These are phyloP conservation scores for Ophiognomonia clavigignenti-juglandacearum DNA, from an alignment of 2,329 filamentous ascomycete species.

Conservation along the genomic window DNA sequence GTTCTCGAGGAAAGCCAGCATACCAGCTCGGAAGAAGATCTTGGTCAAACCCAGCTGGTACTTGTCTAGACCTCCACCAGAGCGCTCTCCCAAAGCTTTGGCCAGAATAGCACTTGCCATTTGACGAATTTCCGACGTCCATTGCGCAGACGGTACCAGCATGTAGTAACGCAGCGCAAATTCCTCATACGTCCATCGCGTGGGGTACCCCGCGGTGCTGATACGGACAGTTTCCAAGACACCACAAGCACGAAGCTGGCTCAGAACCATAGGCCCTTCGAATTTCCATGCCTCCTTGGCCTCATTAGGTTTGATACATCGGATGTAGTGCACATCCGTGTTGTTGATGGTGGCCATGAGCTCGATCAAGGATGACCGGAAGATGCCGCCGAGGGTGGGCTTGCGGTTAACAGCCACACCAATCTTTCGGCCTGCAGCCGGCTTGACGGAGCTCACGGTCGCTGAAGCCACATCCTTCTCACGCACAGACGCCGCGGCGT, in stretches of 20 bases:
- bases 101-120: conserved; percentile 92
- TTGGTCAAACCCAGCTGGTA: conserved; percentile 97
- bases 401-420: conserved; percentile 92
- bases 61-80: conserved; percentile 74
- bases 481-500: conserved; percentile 78
- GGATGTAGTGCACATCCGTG: conserved; percentile 97
- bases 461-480: conserved; percentile 76
- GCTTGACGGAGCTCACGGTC: conserved; percentile 68
- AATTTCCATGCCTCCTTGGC: conserved; percentile 96
- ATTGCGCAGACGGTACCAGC: conserved; percentile 82
- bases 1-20: conserved; percentile 97
- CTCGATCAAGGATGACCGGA: conserved; percentile 97
- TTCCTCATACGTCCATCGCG: conserved; percentile 97
- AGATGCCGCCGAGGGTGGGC: conserved; percentile 94
- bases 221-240: conserved; percentile 97
- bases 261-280: conserved; percentile 97
- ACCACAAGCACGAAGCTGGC: conserved; percentile 95
- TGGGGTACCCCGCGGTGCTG: conserved; percentile 94
- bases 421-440: conserved; percentile 77
- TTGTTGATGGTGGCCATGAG: conserved; percentile 97
- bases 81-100: conserved; percentile 78
- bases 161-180: conserved; percentile 98
- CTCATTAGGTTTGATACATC: conserved; percentile 98
- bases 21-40: conserved; percentile 98
- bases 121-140: conserved; percentile 88